Evolutionary conservation across 2,329 filamentous ascomycete species (phyloP).

Genomic region (Talaromyces sp.): DNA sequence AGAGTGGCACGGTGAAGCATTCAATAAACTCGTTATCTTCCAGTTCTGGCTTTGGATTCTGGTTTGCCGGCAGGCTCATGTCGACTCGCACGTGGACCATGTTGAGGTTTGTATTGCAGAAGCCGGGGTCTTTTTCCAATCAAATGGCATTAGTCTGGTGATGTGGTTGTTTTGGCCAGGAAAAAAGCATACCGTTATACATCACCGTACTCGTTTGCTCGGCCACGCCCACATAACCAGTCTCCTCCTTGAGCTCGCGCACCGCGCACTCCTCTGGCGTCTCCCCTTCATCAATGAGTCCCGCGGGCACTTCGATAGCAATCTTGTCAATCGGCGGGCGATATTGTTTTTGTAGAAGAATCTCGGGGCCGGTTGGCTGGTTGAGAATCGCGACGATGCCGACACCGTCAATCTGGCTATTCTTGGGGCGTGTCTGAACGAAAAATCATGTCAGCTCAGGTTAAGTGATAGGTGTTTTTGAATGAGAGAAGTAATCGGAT

Average conservation of each 20-base stretch:
- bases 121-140: slow-evolving; percentile 36
- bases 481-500: neutral
- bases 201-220: slow-evolving; percentile 39
- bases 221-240: slow-evolving; percentile 48
- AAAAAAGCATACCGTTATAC: slow-evolving; percentile 39
- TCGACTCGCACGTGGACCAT: slow-evolving; percentile 69
- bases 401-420: slow-evolving; percentile 50
- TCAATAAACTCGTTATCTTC: slow-evolving; percentile 82
- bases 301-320: slow-evolving; percentile 55
- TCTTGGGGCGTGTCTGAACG: slow-evolving; percentile 42
- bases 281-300: slow-evolving; percentile 54
- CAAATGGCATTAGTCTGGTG: neutral
- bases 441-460: neutral
- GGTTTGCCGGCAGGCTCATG: slow-evolving; percentile 62
- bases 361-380: slow-evolving; percentile 26
- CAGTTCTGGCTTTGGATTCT: slow-evolving; percentile 61
- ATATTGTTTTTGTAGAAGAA: slow-evolving; percentile 53
- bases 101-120: slow-evolving; percentile 46
- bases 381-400: slow-evolving; percentile 48
- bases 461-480: neutral
- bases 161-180: too few relatives aligned
- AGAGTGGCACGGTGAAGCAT: slow-evolving; percentile 64
- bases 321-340: slow-evolving; percentile 53
- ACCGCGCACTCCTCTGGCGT: slow-evolving; percentile 52
- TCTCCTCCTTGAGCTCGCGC: slow-evolving; percentile 55